Evolutionary conservation across 2,329 filamentous ascomycete genomes (phyloP).

Genomic region (Hortaea werneckii): DNA sequence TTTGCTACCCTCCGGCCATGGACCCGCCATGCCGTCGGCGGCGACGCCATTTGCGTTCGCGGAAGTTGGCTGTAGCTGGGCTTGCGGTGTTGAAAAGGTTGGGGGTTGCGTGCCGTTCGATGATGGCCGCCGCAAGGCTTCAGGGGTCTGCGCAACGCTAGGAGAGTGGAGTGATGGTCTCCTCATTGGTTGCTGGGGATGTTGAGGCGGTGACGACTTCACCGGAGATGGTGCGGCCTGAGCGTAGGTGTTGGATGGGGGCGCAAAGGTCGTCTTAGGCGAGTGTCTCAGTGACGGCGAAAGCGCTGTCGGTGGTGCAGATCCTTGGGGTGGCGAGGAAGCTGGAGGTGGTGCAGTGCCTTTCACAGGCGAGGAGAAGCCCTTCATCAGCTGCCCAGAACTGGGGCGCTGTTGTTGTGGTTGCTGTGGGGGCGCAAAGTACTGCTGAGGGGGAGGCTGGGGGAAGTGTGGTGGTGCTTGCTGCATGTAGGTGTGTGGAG

Average conservation of each 20-base stretch:
- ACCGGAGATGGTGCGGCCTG: conserved; percentile 18
- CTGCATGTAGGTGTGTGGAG: background rate
- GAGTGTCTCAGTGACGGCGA: conserved; percentile 14
- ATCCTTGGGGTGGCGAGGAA: conserved; percentile 4
- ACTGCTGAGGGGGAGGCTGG: conserved; percentile 3
- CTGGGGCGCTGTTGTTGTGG: background rate
- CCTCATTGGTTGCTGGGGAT: conserved; percentile 1
- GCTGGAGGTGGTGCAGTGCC: conserved; percentile 8
- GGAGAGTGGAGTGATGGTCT: conserved; percentile 2
- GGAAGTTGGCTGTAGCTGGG: conserved; percentile 9
- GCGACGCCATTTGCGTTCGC: conserved; percentile 12
- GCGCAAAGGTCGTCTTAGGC: conserved; percentile 21
- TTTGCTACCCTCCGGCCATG: conserved; percentile 20
- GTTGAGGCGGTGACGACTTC: conserved; percentile 20
- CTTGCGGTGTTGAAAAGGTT: conserved; percentile 4
- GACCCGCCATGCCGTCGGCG: conserved; percentile 24
- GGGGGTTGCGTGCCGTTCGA: conserved; percentile 7
- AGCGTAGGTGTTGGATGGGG: conserved; percentile 11
- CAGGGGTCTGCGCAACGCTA: conserved; percentile 2
- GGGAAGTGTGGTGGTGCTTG: conserved; percentile 1
- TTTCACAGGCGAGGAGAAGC: conserved; percentile 20
- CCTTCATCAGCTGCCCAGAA: conserved; percentile 18
- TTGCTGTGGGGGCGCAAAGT: background rate
- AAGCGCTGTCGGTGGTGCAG: conserved; percentile 5
- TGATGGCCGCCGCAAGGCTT: conserved; percentile 7